These are phyloP conservation scores for Umbelopsis sp. DNA, from an alignment of 192 early-diverging fungal species.

Conservation along the genomic window DNA sequence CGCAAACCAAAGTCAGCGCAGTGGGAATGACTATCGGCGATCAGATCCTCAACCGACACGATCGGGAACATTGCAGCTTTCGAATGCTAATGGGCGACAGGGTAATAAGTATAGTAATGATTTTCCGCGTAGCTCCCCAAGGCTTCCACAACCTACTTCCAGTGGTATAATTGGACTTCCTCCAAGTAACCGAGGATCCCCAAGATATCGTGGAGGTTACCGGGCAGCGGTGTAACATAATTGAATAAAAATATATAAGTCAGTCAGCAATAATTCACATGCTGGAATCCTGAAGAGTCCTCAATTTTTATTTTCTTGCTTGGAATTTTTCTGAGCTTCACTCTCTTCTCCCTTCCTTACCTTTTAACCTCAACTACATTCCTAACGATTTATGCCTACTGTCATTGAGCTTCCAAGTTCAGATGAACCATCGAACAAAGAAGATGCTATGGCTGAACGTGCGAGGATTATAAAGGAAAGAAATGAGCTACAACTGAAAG, in stretches of 20 bases:
- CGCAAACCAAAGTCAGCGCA: neutral
- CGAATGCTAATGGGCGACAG: neutral
- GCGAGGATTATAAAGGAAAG: constrained; percentile 10
- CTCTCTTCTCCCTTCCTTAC: neutral
- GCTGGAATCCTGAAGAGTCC: neutral
- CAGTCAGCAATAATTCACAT: constrained; percentile 19
- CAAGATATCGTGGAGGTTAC: constrained; percentile 4
- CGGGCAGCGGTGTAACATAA: constrained; percentile 2
- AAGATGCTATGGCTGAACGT: neutral
- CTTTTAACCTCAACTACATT: neutral
- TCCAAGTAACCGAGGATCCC: neutral
- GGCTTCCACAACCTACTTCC: constrained; percentile 3
- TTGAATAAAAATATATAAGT: neutral
- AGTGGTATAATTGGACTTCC: constrained; percentile 18
- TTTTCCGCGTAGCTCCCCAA: neutral
- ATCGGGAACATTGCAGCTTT: constrained; percentile 1
- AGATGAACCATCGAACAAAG: neutral
- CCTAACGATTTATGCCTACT: neutral
- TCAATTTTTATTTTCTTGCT: neutral
- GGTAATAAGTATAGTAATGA: neutral
- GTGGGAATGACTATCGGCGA: neutral
- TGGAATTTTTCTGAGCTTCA: neutral
- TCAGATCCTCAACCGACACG: neutral
- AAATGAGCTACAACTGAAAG: constrained; percentile 11
- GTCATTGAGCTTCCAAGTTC: neutral